These are phyloP conservation scores for Fusarium vanettenii DNA, from an alignment of 2,329 filamentous ascomycete species.

Conservation along the genomic window DNA sequence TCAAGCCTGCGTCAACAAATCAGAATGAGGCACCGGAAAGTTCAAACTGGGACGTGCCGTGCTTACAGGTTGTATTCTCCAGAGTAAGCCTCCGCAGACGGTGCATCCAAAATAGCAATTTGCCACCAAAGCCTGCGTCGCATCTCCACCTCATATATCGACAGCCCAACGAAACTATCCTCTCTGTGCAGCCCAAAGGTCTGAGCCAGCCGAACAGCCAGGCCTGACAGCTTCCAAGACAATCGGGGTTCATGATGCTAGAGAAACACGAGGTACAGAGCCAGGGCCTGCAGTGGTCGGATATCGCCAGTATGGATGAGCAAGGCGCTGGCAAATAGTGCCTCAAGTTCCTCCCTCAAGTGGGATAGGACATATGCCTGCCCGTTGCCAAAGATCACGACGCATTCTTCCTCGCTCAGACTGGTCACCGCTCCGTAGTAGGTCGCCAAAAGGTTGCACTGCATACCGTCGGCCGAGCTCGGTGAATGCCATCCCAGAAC, in stretches of 20 bases:
- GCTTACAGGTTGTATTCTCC: conserved; percentile 10
- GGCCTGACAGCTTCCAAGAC: conserved; percentile 9
- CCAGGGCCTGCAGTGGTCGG: conserved; percentile 5
- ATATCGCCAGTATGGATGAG: conserved; percentile 13
- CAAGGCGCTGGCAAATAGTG: neutral
- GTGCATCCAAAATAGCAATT: conserved; percentile 8
- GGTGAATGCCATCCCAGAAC: neutral
- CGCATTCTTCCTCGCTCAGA: conserved; percentile 3
- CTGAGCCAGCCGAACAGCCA: conserved; percentile 8
- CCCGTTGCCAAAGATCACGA: neutral
- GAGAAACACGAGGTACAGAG: conserved; percentile 3
- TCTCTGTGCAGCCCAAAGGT: conserved; percentile 16
- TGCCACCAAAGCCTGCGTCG: conserved; percentile 13
- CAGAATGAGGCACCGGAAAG: neutral
- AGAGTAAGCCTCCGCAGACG: conserved; percentile 9
- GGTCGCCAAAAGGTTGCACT: conserved; percentile 5
- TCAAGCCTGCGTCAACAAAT: neutral
- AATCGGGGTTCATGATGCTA: conserved; percentile 6
- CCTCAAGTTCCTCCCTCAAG: conserved; percentile 3
- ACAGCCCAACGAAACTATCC: conserved; percentile 9
- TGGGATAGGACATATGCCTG: neutral
- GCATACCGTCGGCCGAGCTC: neutral
- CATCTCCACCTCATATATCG: conserved; percentile 9
- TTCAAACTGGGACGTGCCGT: neutral
- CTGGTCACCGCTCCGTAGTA: conserved; percentile 12